Evolutionary conservation across 352 stramenopile species (phyloP).

Genomic region (Pythium guiyangense): DNA sequence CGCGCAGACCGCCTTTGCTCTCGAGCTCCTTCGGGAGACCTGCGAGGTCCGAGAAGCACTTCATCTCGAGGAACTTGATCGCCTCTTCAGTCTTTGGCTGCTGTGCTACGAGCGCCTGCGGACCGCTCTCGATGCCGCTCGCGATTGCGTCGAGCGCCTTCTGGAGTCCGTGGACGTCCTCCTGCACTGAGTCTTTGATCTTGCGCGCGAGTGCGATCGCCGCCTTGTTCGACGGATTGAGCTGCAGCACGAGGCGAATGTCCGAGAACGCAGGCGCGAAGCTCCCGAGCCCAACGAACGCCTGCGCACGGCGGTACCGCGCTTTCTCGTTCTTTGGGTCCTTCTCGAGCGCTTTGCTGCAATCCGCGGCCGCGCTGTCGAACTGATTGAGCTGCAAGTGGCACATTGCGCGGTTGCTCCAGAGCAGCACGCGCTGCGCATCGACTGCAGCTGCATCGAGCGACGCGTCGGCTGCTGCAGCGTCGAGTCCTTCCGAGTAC

Average conservation of each 20-base stretch:
- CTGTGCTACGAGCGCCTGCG: conserved; percentile 20
- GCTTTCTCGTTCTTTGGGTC: conserved; percentile 71
- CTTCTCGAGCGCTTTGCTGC: conserved; percentile 36
- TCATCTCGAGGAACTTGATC: conserved; percentile 75
- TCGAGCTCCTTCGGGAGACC: conserved; percentile 52
- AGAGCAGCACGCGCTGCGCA: conserved; percentile 56
- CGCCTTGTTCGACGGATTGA: conserved; percentile 70
- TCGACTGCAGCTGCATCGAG: conserved; percentile 18
- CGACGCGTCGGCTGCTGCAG: conserved; percentile 9
- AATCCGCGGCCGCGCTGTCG: conserved; percentile 43
- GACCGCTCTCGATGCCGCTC: conserved; percentile 16
- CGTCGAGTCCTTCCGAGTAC: conserved; percentile 55
- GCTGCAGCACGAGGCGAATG: conserved; percentile 64
- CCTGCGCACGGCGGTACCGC: conserved; percentile 73
- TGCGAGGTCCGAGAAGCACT: conserved; percentile 48
- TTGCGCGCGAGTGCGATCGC: conserved; percentile 58
- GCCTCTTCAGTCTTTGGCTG: conserved; percentile 50
- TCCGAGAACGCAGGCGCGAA: conserved; percentile 69
- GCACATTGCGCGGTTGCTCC: conserved; percentile 75
- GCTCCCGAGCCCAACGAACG: conserved; percentile 57
- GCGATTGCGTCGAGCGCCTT: conserved; percentile 70
- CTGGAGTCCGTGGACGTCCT: conserved; percentile 72
- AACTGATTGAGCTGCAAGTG: conserved; percentile 66
- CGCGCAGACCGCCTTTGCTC: conserved; percentile 42
- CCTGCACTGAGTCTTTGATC: conserved; percentile 70